phyloP scores from a whole-genome alignment of 2,329 filamentous ascomycete genomes.

The Fusarium palustre region DNA sequence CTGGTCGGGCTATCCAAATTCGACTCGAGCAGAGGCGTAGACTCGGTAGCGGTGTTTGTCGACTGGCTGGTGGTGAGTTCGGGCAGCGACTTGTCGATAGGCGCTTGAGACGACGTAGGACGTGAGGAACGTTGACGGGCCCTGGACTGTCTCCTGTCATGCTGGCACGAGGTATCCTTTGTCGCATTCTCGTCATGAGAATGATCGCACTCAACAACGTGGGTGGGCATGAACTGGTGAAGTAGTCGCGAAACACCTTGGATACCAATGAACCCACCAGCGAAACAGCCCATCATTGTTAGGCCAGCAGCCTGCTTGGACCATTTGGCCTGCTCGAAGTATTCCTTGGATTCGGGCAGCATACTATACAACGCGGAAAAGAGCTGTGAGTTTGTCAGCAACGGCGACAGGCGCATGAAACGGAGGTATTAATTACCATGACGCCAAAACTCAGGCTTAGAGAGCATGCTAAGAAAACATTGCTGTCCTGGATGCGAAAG shows the following conservation, averaged over 20 bases:
- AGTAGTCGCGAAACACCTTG: constrained; percentile 78
- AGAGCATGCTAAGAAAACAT: constrained; percentile 86
- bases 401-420: neutral
- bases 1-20: constrained; percentile 46
- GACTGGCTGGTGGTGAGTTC: constrained; percentile 39
- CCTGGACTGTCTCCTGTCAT: constrained; percentile 48
- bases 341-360: constrained; percentile 85
- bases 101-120: constrained; percentile 41
- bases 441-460: constrained; percentile 95
- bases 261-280: constrained; percentile 79
- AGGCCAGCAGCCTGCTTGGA: constrained; percentile 75
- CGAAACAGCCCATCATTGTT: constrained; percentile 75
- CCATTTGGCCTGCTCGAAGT: constrained; percentile 77
- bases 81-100: constrained; percentile 33
- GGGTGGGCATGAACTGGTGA: constrained; percentile 80
- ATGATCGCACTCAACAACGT: constrained; percentile 85
- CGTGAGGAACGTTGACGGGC: constrained; percentile 49
- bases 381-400: constrained; percentile 65
- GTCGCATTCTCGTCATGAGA: constrained; percentile 68
- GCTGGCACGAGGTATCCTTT: constrained; percentile 46
- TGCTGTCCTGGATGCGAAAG: constrained; percentile 92
- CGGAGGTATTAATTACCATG: too few species aligned
- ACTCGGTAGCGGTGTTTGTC: constrained; percentile 53
- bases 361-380: constrained; percentile 95
- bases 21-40: constrained; percentile 61